Conservation (phyloP, 345 rosid species). For the Camelina sativa region DNA sequence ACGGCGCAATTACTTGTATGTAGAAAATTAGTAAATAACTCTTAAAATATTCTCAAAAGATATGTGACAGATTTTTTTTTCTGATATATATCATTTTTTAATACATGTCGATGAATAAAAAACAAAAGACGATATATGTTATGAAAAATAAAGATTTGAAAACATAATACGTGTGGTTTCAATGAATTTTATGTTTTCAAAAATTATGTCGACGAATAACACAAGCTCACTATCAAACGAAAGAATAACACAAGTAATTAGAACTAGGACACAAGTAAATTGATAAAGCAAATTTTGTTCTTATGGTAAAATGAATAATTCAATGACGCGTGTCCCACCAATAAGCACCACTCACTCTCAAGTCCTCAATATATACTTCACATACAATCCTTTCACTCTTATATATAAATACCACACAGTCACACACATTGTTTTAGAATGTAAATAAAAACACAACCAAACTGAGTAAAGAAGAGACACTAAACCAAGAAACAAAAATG, state of each 20-base stretch:
- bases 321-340: slow-evolving; percentile 42
- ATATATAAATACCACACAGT: slow-evolving; percentile 18
- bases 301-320: slow-evolving; percentile 15
- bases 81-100: no score
- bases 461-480: no score
- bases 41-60: background rate
- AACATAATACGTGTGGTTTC: background rate
- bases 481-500: slow-evolving; percentile 43
- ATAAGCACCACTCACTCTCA: slow-evolving; percentile 30
- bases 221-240: slow-evolving; percentile 28
- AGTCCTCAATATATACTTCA: background rate
- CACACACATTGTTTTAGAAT: slow-evolving; percentile 10
- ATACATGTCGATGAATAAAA: slow-evolving; percentile 13
- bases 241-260: slow-evolving; percentile 6
- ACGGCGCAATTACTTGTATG: background rate
- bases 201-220: slow-evolving; percentile 13
- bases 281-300: slow-evolving; percentile 24
- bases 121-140: background rate
- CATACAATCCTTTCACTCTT: background rate
- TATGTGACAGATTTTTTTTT: no score
- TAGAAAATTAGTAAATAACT: background rate
- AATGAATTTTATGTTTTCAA: background rate
- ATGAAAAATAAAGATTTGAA: background rate
- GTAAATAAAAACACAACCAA: slow-evolving; percentile 5
- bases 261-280: slow-evolving; percentile 8